Conservation (phyloP, 495 filamentous ascomycete species). For the Xylaria nigripes region DNA sequence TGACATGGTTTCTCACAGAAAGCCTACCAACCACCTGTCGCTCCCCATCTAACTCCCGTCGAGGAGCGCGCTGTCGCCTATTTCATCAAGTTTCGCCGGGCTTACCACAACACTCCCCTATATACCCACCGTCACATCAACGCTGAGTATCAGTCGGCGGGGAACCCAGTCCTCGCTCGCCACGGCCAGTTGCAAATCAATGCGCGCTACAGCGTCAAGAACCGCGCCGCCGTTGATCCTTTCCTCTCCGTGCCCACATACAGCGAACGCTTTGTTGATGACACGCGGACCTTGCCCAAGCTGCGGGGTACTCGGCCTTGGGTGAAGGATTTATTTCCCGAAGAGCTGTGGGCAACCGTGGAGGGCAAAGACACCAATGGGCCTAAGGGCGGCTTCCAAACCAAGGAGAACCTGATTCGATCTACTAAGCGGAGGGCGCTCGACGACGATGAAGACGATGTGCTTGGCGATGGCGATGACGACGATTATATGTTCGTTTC, state of each 20-base stretch:
- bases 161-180: slow-evolving; percentile 19
- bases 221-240: slow-evolving; percentile 42
- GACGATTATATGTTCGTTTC: slow-evolving; percentile 19
- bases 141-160: slow-evolving; percentile 2
- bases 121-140: slow-evolving; percentile 36
- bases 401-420: slow-evolving; percentile 10
- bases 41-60: slow-evolving; percentile 28
- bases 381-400: slow-evolving; percentile 13
- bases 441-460: slow-evolving; percentile 14
- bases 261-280: slow-evolving; percentile 37
- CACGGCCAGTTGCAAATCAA: slow-evolving; percentile 46
- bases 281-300: slow-evolving; percentile 40
- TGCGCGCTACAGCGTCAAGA: slow-evolving; percentile 38
- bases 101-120: slow-evolving; percentile 40
- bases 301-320: slow-evolving; percentile 32
- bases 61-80: slow-evolving; percentile 37
- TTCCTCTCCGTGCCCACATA: slow-evolving; percentile 45
- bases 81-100: slow-evolving; percentile 41
- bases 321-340: slow-evolving; percentile 42
- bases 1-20: slow-evolving; percentile 17
- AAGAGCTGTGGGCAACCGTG: slow-evolving; percentile 44
- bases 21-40: slow-evolving; percentile 34
- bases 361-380: slow-evolving; percentile 34
- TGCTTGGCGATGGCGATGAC: slow-evolving; percentile 14
- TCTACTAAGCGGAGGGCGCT: slow-evolving; percentile 10